phyloP scores from a whole-genome alignment of 495 filamentous ascomycete genomes.

The Penicillium paradoxum region DNA sequence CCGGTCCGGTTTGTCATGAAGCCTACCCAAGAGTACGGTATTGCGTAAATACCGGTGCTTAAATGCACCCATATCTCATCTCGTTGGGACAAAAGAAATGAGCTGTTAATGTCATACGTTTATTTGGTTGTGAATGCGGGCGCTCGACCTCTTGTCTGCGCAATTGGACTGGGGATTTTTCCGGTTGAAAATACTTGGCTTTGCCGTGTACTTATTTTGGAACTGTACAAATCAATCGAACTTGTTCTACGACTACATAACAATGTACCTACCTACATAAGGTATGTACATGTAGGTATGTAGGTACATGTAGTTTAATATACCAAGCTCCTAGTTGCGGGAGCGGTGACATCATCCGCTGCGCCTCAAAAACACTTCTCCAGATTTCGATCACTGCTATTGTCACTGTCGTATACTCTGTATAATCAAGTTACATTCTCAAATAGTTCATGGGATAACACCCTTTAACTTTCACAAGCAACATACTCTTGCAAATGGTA shows the following conservation, averaged over 20 bases:
- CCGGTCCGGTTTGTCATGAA: conserved; percentile 18
- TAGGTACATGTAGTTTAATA: too few relatives aligned
- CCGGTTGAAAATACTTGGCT: background rate
- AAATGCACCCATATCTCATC: too few relatives aligned
- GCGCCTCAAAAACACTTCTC: background rate
- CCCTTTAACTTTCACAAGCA: background rate
- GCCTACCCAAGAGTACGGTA: conserved; percentile 25
- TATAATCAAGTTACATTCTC: too few relatives aligned
- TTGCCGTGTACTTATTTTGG: background rate
- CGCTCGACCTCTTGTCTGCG: background rate
- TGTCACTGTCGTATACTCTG: too few relatives aligned
- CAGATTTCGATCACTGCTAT: background rate
- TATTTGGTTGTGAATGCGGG: too few relatives aligned
- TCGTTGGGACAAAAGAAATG: too few relatives aligned
- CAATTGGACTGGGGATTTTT: background rate
- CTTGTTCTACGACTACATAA: background rate
- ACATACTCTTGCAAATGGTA: conserved; percentile 1
- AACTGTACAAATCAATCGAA: background rate
- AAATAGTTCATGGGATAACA: background rate
- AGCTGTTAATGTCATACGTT: too few relatives aligned
- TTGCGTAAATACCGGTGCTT: conserved; percentile 25
- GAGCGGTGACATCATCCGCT: conserved; percentile 9
- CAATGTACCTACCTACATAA: background rate
- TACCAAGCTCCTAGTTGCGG: too few relatives aligned
- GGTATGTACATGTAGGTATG: background rate